These are phyloP conservation scores for Colletotrichum godetiae DNA, from an alignment of 2,329 filamentous ascomycete genomes.

Conservation along the genomic window DNA sequence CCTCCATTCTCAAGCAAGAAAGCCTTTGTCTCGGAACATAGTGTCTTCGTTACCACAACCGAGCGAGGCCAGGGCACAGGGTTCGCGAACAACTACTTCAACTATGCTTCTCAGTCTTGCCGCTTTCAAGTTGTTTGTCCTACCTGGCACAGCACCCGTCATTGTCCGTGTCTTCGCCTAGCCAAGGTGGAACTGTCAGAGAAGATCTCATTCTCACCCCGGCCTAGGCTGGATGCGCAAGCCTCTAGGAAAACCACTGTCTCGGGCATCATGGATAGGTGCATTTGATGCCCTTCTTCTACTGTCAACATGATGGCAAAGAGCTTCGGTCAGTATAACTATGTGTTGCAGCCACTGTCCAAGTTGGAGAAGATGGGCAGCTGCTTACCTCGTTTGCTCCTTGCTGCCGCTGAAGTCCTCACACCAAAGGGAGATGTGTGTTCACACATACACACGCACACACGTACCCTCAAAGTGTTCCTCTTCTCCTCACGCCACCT, in stretches of 20 bases:
- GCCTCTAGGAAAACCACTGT: constrained; percentile 23
- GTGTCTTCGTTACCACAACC: neutral
- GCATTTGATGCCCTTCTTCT: constrained; percentile 19
- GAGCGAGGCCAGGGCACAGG: neutral
- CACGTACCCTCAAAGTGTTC: neutral
- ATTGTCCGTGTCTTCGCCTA: constrained; percentile 42
- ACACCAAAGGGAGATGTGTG: neutral
- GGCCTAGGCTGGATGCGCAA: constrained; percentile 21
- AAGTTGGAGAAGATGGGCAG: neutral
- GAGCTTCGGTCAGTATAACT: constrained; percentile 18
- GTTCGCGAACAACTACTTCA: neutral
- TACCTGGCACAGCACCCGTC: constrained; percentile 51
- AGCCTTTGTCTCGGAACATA: neutral
- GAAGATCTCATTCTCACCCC: constrained; percentile 42
- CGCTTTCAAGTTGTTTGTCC: constrained; percentile 9
- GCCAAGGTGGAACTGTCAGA: constrained; percentile 46
- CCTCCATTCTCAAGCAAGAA: neutral
- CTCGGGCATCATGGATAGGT: constrained; percentile 38
- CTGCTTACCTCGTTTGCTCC: neutral
- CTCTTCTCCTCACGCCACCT: neutral
- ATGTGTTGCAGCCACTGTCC: constrained; percentile 5
- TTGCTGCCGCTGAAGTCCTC: neutral
- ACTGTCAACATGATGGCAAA: neutral
- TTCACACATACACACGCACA: neutral
- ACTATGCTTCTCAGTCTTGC: neutral